Evolutionary conservation across 148 eudicot species (phyloP).

Genomic region (Oxyria digyna): DNA sequence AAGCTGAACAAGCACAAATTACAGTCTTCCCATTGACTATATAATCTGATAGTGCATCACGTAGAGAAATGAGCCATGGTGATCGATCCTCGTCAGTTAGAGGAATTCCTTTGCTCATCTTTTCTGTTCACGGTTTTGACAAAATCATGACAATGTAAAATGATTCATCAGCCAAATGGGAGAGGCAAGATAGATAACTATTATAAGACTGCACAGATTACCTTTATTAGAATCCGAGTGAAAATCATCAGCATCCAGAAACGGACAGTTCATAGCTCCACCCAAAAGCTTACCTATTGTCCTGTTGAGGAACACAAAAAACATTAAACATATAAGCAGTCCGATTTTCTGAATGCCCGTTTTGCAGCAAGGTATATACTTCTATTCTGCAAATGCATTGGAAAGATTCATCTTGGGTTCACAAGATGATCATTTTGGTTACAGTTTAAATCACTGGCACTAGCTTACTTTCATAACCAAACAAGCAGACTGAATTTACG

Average conservation of each 20-base stretch:
- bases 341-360: not conserved
- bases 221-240: conserved; percentile 88
- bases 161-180: not conserved
- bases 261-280: conserved; percentile 34
- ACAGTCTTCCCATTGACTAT: conserved; percentile 26
- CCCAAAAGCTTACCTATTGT: conserved; percentile 77
- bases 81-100: conserved; percentile 70
- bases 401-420: not conserved
- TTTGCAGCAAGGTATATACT: too few relatives aligned
- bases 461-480: not conserved
- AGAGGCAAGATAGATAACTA: not conserved
- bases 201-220: conserved; percentile 6
- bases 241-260: conserved; percentile 91
- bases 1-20: conserved; percentile 84
- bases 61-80: conserved; percentile 73
- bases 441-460: too few relatives aligned
- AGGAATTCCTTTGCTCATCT: conserved; percentile 85
- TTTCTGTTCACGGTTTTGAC: conserved; percentile 53
- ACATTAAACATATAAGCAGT: not conserved
- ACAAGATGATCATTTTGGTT: not conserved
- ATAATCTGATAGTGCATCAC: conserved; percentile 29
- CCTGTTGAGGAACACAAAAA: conserved; percentile 20
- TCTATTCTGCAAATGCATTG: not conserved
- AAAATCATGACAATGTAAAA: not conserved
- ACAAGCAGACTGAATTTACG: not conserved